Evolutionary conservation across 139 green algal species (phyloP).

Genomic region (Coelastrella sp.): DNA sequence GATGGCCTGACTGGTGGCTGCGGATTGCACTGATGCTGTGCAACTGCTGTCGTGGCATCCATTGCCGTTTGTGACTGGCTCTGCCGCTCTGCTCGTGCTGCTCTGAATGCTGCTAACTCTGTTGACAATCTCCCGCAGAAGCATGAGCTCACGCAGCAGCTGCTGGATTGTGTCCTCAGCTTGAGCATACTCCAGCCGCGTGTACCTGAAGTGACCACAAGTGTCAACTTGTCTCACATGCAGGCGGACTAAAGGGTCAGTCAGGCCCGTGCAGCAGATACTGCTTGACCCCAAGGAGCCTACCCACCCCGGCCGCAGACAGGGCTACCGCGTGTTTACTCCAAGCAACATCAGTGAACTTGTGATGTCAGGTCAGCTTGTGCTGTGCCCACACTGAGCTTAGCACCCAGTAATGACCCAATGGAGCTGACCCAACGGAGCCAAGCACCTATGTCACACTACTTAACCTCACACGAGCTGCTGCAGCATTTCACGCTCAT

Average conservation of each 20-base stretch:
- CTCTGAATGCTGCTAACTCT: background rate
- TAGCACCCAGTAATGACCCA: too few species aligned
- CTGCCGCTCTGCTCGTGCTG: background rate
- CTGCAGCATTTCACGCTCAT: too few species aligned
- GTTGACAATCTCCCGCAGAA: conserved; percentile 15
- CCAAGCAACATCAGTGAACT: too few species aligned
- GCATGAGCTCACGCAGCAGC: conserved; percentile 45
- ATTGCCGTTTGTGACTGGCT: background rate
- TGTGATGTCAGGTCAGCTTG: too few species aligned
- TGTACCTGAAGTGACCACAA: conserved; percentile 19
- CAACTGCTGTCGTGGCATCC: background rate
- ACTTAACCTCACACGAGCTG: too few species aligned
- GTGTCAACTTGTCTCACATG: background rate
- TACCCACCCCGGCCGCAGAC: too few species aligned
- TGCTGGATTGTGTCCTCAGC: conserved; percentile 39
- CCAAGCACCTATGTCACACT: too few species aligned
- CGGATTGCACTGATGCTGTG: background rate
- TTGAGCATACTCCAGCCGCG: background rate
- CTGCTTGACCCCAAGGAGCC: too few species aligned
- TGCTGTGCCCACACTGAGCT: too few species aligned
- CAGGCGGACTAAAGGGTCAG: background rate
- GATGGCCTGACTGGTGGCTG: background rate
- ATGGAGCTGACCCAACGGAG: too few species aligned
- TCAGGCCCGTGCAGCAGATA: too few species aligned
- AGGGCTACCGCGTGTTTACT: too few species aligned